These are phyloP conservation scores for Acacia acuminata DNA, from an alignment of 306 rosid species.

Conservation along the genomic window DNA sequence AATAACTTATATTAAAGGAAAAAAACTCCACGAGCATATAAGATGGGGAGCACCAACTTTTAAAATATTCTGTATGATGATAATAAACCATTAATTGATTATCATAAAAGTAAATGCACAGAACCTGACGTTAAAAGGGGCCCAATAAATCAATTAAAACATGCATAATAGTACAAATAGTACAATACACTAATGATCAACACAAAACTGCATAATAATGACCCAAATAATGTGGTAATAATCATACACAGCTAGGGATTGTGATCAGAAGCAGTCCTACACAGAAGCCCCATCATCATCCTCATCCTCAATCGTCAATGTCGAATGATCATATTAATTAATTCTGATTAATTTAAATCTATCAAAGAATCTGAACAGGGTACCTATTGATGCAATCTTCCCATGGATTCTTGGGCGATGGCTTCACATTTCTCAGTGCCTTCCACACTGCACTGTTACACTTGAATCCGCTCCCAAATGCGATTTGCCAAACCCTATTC, in stretches of 20 bases:
- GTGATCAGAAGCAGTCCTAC: neutral
- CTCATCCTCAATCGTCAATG: neutral
- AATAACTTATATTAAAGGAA: too few relatives aligned
- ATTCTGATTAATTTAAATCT: neutral
- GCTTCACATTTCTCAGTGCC: slow-evolving; percentile 49
- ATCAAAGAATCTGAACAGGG: slow-evolving; percentile 36
- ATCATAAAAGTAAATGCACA: neutral
- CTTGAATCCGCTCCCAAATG: slow-evolving; percentile 67
- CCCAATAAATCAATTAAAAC: neutral
- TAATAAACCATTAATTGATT: neutral
- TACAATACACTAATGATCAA: neutral
- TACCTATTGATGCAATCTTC: slow-evolving; percentile 57
- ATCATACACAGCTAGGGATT: neutral
- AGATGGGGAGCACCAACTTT: too few relatives aligned
- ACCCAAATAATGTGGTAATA: neutral
- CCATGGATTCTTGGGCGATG: slow-evolving; percentile 59
- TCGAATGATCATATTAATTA: neutral
- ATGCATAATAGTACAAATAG: neutral
- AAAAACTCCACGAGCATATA: too few relatives aligned
- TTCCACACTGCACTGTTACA: slow-evolving; percentile 74
- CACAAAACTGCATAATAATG: neutral
- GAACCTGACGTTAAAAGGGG: neutral
- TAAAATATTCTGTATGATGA: too few relatives aligned
- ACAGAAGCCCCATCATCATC: neutral
- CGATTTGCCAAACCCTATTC: slow-evolving; percentile 65